phyloP scores from a whole-genome alignment of 208 protist species.

The Trypanosoma scelopori region DNA sequence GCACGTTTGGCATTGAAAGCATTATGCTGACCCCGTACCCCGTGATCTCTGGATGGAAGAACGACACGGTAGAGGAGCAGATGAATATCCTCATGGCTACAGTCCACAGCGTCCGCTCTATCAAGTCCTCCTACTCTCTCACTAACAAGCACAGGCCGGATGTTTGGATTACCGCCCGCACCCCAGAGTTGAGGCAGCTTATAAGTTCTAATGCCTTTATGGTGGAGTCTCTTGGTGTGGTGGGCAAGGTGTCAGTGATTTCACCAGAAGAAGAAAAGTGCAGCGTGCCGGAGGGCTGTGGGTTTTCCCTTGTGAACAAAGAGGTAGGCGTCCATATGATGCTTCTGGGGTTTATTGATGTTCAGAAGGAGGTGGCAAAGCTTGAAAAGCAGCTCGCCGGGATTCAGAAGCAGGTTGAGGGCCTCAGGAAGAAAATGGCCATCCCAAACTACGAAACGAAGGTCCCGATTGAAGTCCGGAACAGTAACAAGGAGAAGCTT shows the following conservation, averaged over 20 bases:
- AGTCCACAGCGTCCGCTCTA: conserved; percentile 84
- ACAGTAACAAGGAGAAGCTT: conserved; percentile 83
- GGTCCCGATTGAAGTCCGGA: conserved; percentile 82
- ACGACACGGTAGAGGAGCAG: conserved; percentile 59
- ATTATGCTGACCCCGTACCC: conserved; percentile 93
- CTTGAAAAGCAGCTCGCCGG: conserved; percentile 81
- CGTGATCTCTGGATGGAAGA: conserved; percentile 55
- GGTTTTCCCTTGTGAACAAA: conserved; percentile 83
- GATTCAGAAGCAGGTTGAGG: conserved; percentile 82
- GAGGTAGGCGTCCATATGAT: conserved; percentile 87
- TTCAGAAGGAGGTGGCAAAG: conserved; percentile 86
- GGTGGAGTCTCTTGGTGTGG: conserved; percentile 76
- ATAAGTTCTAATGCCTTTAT: conserved; percentile 56
- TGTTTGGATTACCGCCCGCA: conserved; percentile 72
- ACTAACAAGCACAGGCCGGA: conserved; percentile 90
- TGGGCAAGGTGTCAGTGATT: conserved; percentile 73
- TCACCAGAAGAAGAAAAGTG: conserved; percentile 39
- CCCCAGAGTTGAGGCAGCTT: conserved; percentile 40
- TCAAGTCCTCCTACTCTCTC: conserved; percentile 87
- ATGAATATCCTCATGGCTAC: conserved; percentile 89
- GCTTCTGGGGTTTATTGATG: conserved; percentile 90
- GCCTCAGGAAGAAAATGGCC: conserved; percentile 85
- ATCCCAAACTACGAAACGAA: conserved; percentile 90
- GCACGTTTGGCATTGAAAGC: conserved; percentile 62
- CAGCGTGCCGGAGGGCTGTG: conserved; percentile 81